Evolutionary conservation across 73 alveolate genomes (phyloP), one percentile per base, ranked within the genome.

Genomic region (Breviolum minutum): DNA sequence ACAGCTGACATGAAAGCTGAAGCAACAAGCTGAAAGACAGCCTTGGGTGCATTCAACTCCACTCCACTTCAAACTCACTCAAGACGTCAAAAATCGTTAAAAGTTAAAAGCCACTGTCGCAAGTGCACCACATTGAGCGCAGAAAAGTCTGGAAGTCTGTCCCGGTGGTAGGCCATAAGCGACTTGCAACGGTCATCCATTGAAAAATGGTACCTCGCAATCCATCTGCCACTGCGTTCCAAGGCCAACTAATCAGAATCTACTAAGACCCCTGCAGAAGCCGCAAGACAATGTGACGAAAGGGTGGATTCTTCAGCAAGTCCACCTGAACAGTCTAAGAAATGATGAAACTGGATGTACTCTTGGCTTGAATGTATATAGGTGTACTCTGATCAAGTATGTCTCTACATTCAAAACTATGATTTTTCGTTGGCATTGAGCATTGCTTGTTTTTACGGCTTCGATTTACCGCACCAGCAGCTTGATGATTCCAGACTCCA

Each of bases 171-270:
- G 80, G 99, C 99, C 99, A 94, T 94, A 61, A 79, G 85, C 40
- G 99, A 94, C 85, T 94, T 94, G 99, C 99, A 94, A 27, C 99
- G 99, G 64, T 94, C 99, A 62, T 94, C 99, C 99, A 94, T 94
- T 22, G 99, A 94, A 87, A 94, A 94, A 73, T 94, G 99, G 64
- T 94, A 94, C 94, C 99, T 94, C 64, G 83, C 63, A 6, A 11
- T 24, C 74, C 73, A 29, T 62, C 0, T 8, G 54, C 54, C 54
- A 40, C 54, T 40, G 54, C 54, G 54, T 40, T 40, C 54, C 54
- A 40, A 40, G 54, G 54, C 54, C 54, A 40, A 40, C 54, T 3
- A 40, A 30, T 81, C 40, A 48, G 40, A 60, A 9, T 24, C 92
- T 83, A n/a, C 4, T 68, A 22, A 83, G 92, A 22, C 26, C 76